Evolutionary conservation across 2,329 filamentous ascomycete genomes (phyloP), one percentile per base, ranked within the genome.

Genomic region (Colletotrichum caudatum): DNA sequence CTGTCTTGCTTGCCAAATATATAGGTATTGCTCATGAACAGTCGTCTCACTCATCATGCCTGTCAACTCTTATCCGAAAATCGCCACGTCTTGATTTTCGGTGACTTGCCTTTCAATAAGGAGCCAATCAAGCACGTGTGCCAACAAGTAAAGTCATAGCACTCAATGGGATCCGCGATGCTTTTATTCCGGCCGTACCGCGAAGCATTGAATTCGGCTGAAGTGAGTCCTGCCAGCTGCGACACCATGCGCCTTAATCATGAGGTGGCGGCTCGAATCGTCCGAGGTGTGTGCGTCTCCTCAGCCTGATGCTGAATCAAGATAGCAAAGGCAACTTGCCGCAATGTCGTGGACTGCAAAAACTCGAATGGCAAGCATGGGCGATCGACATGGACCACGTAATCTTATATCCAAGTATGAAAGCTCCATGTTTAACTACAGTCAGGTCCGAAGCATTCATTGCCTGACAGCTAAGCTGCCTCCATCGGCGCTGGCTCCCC

Each of bases 181-280:
- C 35, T 48, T 11, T 29, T 26, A 53, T 11, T 18, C 48, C n/a
- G 46, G 46, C 46, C 20, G 46, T 41, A n/a, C 44, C 20, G 8
- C 50, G 59, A 53, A 29, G 60, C 23, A 63, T 26, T 53, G 33
- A 14, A 63, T 63, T 63, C 46, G 16, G 60, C 60, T 5, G 60
- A 63, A 53, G 46, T 53, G 35, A 53, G 60, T 48, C 37, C n/a
- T 41, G 46, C 23, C n/a, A 63, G 60, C 60, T 53, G 9, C 41
- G 39, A 37, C 46, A 18, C n/a, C 60, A 20, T 18, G 26, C 23
- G 33, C 16, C 46, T 26, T 62, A 51, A 23, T 41, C 48, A 51
- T 51, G n/a, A 33, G 37, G 16, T 53, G 23, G n/a, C 23, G 16
- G 46, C 33, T 63, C n/a, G 14, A 63, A 39, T 63, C 60, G 37